Conservation (phyloP, 2,329 filamentous ascomycete genomes). For the Penicillium decumbens region DNA sequence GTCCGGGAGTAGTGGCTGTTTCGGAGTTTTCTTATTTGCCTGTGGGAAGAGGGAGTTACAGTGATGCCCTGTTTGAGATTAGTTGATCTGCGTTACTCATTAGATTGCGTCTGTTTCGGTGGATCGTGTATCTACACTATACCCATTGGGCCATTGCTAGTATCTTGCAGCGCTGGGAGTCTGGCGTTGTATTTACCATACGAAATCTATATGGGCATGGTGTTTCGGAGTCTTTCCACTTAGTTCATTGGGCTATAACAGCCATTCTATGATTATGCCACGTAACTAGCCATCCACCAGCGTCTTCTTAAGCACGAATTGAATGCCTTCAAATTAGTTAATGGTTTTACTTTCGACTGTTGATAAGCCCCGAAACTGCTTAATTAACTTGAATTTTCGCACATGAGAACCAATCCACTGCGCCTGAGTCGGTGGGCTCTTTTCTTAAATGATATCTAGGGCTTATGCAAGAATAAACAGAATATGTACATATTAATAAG, state of each 20-base stretch:
- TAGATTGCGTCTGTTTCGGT: slow-evolving; percentile 8
- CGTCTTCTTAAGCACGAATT: no score
- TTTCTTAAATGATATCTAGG: not conserved
- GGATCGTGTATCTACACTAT: slow-evolving; percentile 17
- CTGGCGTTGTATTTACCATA: slow-evolving; percentile 12
- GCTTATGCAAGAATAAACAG: not conserved
- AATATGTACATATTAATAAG: not conserved
- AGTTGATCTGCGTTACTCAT: slow-evolving; percentile 4
- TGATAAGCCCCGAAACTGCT: not conserved
- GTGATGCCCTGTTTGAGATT: not conserved
- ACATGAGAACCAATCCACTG: slow-evolving; percentile 12
- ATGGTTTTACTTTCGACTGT: not conserved
- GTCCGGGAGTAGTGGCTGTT: slow-evolving; percentile 1
- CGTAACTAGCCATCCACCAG: not conserved
- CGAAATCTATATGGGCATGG: not conserved
- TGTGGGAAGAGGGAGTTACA: not conserved
- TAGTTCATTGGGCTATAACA: not conserved
- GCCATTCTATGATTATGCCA: slow-evolving; percentile 2
- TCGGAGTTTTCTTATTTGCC: slow-evolving; percentile 3
- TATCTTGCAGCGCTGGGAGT: slow-evolving; percentile 16
- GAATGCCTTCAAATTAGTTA: no score
- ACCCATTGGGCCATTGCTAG: slow-evolving; percentile 23
- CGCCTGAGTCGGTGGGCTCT: slow-evolving; percentile 7
- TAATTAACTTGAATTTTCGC: not conserved
- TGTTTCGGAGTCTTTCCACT: not conserved